Evolutionary conservation across 2,329 filamentous ascomycete genomes (phyloP), one percentile per base, ranked within the genome.

Genomic region (Boeremia exigua): DNA sequence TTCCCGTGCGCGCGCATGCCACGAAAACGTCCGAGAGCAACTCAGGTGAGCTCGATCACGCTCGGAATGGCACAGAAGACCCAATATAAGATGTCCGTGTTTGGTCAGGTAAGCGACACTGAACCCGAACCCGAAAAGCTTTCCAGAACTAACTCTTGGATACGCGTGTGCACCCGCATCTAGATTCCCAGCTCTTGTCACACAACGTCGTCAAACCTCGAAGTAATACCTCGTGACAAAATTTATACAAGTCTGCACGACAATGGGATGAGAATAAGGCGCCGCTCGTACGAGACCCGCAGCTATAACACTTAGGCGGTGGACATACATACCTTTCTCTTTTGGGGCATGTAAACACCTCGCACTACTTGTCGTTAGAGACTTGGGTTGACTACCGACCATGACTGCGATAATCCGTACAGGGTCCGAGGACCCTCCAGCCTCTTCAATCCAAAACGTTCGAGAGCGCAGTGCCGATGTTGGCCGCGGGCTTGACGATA

Each of bases 401-500:
- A 43, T 55, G 47, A 49, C 56, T 59, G 56, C 57, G 59, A 59
- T 56, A 59, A 23, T 23, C 48, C 34, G 30, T 50, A 58, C 53
- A 46, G 19, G 45, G 52, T 54, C 44, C 51, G 34, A 37, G 34
- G 54, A 65, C 56, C 36, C 40, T 49, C 52, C 49, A 34, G 37
- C 53, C 47, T 51, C n/a, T 49, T 43, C 30, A 25, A 56, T 49
- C 54, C 54, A 61, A 34, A 28, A 43, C 19, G 56, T 53, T 60
- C 56, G 60, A 65, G 54, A 56, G 47, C 50, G 42, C 37, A 48
- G 46, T 55, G 37, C 57, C 58, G 50, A 46, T 52, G 54, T 48
- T 59, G 25, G 56, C 53, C 54, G 54, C 54, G 43, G 48, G 19
- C 33, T 48, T 61, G 58, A 61, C 62, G 55, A 63, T 56, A 62